A percentile compares a stretch with the other conserved stretches of the same genome.
phyloP scores from a whole-genome alignment of 1,139 yeast species.

The Scheffersomyces stambukii region DNA sequence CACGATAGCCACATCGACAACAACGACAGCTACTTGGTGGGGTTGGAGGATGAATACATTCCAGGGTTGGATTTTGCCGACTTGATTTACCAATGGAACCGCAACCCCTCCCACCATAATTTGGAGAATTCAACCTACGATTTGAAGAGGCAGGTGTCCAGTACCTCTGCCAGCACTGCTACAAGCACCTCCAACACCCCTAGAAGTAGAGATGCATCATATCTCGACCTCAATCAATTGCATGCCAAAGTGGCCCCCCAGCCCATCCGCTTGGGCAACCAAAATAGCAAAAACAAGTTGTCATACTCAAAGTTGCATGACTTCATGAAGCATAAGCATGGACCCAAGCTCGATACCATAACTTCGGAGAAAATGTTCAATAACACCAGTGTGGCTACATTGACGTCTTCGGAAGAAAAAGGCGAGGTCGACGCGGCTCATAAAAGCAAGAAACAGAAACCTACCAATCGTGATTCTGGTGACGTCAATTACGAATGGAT shows the following conservation, averaged over 20 bases:
- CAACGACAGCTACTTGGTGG: constrained; percentile 19
- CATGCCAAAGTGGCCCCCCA: constrained; percentile 49
- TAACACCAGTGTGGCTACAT: neutral
- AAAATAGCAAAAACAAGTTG: too few relatives aligned
- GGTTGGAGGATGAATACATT: constrained; percentile 68
- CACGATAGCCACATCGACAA: constrained; percentile 22
- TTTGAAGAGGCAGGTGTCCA: constrained; percentile 7
- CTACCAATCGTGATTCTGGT: constrained; percentile 23
- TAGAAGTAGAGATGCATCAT: constrained; percentile 32
- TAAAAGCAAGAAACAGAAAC: constrained; percentile 19
- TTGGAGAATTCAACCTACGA: constrained; percentile 8
- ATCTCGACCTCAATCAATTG: constrained; percentile 39
- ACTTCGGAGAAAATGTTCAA: too few relatives aligned
- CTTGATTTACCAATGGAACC: constrained; percentile 37
- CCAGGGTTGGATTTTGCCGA: constrained; percentile 59
- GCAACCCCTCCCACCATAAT: constrained; percentile 8
- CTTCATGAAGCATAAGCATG: constrained; percentile 16
- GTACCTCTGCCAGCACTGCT: constrained; percentile 4
- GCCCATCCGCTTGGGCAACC: constrained; percentile 36
- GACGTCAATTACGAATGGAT: constrained; percentile 35
- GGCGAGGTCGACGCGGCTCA: constrained; percentile 3
- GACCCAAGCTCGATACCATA: too few relatives aligned
- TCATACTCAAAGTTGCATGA: constrained; percentile 25
- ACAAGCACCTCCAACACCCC: constrained; percentile 18
- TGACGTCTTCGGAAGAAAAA: neutral